Evolutionary conservation across 306 rosid genomes (phyloP), one percentile per base, ranked within the genome.

Genomic region (Erythrophleum fordii): DNA sequence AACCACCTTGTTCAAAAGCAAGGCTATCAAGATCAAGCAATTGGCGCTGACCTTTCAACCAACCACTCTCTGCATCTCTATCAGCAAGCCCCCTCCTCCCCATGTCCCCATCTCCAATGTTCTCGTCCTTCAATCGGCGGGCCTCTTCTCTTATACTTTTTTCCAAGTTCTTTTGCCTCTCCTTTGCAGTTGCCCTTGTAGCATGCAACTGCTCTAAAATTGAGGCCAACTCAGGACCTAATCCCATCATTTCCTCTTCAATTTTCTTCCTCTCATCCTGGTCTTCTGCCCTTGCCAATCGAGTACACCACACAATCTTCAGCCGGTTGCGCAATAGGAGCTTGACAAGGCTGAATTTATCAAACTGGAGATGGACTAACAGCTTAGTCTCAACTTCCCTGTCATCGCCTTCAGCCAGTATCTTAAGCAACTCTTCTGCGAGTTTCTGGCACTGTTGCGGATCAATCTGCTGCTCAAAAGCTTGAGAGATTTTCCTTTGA

Each of bases 121-220:
- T 88, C 79, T 92, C 98, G 55, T 88, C 97, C 81, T 89, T 95
- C 84, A 95, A 92, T 25, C 94, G 76, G 3, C 98, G 85, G 11
- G 99, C 98, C 89, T 95, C 99, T 70, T 95, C 97, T 80, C 97
- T 88, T 42, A 93, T 91, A 79, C 97, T 92, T 85, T 92, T 93
- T 88, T 95, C 99, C 85, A 95, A 83, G 69, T 85, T 95, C 88
- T 93, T 89, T 44, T 91, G 94, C 84, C 98, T 92, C 92, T 95
- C 99, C 85, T 88, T 91, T 0, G 99, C 99, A 66, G 91, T 87
- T 0, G 96, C 96, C 83, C 99, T 87, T 0, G 99, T 95, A 29
- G 96, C 94, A 71, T 89, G 96, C 84, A 95, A 82, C 90, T 95
- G 99, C 94, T 95, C 97, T 73, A 95, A 83, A 80, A 95, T 95